These are phyloP conservation scores for Syncephalastrum monosporum DNA, from an alignment of 371 early-diverging fungal species.

Conservation along the genomic window DNA sequence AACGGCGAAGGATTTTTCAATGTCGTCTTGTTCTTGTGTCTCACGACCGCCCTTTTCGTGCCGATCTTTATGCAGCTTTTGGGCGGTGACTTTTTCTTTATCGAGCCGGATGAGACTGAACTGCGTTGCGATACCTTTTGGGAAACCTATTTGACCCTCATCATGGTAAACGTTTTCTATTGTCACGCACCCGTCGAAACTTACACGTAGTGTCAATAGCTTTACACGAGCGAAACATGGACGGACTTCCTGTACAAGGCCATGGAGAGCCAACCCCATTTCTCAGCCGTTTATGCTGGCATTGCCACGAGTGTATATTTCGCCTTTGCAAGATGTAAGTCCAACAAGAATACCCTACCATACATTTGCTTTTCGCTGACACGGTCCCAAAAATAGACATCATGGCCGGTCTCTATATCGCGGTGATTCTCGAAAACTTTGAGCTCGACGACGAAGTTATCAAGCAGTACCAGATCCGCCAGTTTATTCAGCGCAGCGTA, in stretches of 20 bases:
- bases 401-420: constrained; percentile 64
- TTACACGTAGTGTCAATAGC: constrained; percentile 11
- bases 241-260: constrained; percentile 54
- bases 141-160: constrained; percentile 46
- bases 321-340: constrained; percentile 57
- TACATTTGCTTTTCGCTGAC: background rate
- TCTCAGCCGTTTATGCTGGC: constrained; percentile 47
- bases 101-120: constrained; percentile 18
- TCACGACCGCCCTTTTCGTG: constrained; percentile 38
- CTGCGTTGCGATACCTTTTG: constrained; percentile 49
- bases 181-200: no score
- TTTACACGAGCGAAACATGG: constrained; percentile 64
- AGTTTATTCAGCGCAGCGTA: constrained; percentile 49
- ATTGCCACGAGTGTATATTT: constrained; percentile 50
- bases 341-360: no score
- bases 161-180: constrained; percentile 35
- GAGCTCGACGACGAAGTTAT: constrained; percentile 62
- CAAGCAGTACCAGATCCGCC: constrained; percentile 56
- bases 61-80: constrained; percentile 51
- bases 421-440: constrained; percentile 65
- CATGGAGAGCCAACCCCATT: constrained; percentile 48
- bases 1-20: constrained; percentile 49
- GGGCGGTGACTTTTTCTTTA: constrained; percentile 43
- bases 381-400: constrained; percentile 42
- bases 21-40: constrained; percentile 39